A percentile compares a stretch with the other conserved stretches of the same genome.
These are phyloP conservation scores for Hemileia vastatrix DNA, from an alignment of 1,284 basidiomycete species.

Conservation along the genomic window DNA sequence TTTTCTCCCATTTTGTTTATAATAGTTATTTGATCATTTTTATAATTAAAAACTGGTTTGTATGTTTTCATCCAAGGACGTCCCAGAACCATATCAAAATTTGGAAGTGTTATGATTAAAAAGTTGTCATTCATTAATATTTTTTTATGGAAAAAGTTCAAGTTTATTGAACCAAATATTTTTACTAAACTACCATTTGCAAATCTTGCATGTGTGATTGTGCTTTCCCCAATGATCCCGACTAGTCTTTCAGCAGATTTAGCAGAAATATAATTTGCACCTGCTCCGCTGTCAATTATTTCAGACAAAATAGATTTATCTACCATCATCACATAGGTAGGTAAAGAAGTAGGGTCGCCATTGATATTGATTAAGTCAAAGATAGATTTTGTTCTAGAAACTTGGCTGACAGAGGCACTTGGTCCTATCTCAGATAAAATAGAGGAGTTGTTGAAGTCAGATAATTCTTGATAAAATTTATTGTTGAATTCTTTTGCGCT, in stretches of 20 bases:
- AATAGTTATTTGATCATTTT: neutral
- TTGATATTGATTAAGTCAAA: too few relatives aligned
- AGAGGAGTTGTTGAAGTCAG: too few relatives aligned
- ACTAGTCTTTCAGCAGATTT: neutral
- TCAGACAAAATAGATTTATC: too few relatives aligned
- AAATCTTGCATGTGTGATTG: neutral
- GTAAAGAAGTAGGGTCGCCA: too few relatives aligned
- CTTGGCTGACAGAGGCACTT: too few relatives aligned
- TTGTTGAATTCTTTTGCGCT: too few relatives aligned
- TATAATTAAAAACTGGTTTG: neutral
- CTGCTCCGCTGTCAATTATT: too few relatives aligned
- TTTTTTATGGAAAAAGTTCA: neutral
- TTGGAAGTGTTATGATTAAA: neutral
- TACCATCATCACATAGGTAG: too few relatives aligned
- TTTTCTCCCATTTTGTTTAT: neutral
- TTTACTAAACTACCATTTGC: neutral
- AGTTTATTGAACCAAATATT: neutral
- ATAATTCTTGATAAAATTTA: too few relatives aligned
- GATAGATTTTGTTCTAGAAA: too few relatives aligned
- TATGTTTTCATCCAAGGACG: neutral
- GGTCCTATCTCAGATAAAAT: too few relatives aligned
- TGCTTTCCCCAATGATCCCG: neutral
- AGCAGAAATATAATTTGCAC: neutral
- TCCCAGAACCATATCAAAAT: slow-evolving; percentile 1
- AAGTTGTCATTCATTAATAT: neutral